Evolutionary conservation across 306 rosid genomes (phyloP).

Genomic region (Quercus berberidifolia): DNA sequence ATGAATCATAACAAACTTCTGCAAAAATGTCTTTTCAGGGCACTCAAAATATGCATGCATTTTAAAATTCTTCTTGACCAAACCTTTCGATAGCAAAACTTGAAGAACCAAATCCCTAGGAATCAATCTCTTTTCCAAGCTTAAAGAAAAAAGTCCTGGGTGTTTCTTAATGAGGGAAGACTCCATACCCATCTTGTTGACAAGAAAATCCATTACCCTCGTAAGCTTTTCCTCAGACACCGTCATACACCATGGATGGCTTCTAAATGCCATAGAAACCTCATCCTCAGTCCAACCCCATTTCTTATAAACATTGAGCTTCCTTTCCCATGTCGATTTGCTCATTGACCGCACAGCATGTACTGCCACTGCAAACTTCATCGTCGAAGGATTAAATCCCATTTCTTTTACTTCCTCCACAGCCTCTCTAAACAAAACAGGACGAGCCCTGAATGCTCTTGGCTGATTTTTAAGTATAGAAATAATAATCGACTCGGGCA

Average conservation of each 20-base stretch:
- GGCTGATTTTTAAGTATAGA: neutral
- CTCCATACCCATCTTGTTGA: constrained; percentile 33
- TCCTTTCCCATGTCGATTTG: constrained; percentile 27
- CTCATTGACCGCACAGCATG: neutral
- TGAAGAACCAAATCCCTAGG: too few relatives aligned
- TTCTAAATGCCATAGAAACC: constrained; percentile 14
- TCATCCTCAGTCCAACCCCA: constrained; percentile 48
- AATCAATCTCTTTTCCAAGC: too few relatives aligned
- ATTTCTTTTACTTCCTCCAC: constrained; percentile 21
- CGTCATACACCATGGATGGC: constrained; percentile 35
- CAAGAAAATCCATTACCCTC: constrained; percentile 30
- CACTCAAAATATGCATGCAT: too few relatives aligned
- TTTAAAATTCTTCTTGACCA: too few relatives aligned
- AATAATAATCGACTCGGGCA: constrained; percentile 12
- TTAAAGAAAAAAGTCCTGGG: neutral
- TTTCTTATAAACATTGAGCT: constrained; percentile 29
- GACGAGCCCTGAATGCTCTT: neutral
- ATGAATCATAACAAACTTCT: too few relatives aligned
- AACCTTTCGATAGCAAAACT: too few relatives aligned
- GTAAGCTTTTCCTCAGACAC: constrained; percentile 28
- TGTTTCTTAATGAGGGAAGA: constrained; percentile 20
- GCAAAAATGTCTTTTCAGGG: too few relatives aligned
- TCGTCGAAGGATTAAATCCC: constrained; percentile 24
- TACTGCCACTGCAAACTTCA: constrained; percentile 21
- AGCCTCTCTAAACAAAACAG: neutral